Evolutionary conservation across 2,329 filamentous ascomycete genomes (phyloP), one percentile per base, ranked within the genome.

Genomic region (Fusarium redolens): DNA sequence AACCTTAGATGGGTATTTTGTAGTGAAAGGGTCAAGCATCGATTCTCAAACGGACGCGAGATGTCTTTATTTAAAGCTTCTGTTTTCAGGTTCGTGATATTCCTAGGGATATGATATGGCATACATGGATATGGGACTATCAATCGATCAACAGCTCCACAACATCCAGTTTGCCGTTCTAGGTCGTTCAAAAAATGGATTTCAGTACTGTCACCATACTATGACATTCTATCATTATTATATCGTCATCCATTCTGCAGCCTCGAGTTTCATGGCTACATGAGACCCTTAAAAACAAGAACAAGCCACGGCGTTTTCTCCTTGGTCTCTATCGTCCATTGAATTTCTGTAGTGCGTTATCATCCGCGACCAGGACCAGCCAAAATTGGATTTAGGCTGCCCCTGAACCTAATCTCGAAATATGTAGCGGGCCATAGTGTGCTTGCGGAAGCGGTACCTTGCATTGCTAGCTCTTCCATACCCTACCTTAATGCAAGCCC

Each of bases 1-100:
- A 55, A 55, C 41, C 40, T 56, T 45, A 48, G 38, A 60, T 52
- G 59, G 45, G 37, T 22, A 48, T 52, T 41, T 47, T 51, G 15
- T 38, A 65, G 47, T 30, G 47, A 52, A 71, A 62, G 57, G 56
- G 55, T 64, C 25, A 59, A 56, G 57, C 40, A 68, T 54, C 45
- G 30, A 58, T 38, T 61, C 54, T 58, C 66, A 71, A 73, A 73
- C 71, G 44, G 70, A 73, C 44, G 57, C 70, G 70, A 73, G 38
- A 73, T 73, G 30, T 40, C 45, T 66, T 73, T 65, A 73, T 72
- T 61, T 61, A 20, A 70, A 48, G 41, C 38, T 22, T 48, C 15
- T 48, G 43, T 37, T 38, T 54, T 41, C 20, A 43, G n/a, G 22
- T 12, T 47, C 17, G 31, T 45, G 30, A 41, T 37, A 48, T 62